phyloP scores from a whole-genome alignment of 768 basidiomycete genomes.

The Mrakia frigida region DNA sequence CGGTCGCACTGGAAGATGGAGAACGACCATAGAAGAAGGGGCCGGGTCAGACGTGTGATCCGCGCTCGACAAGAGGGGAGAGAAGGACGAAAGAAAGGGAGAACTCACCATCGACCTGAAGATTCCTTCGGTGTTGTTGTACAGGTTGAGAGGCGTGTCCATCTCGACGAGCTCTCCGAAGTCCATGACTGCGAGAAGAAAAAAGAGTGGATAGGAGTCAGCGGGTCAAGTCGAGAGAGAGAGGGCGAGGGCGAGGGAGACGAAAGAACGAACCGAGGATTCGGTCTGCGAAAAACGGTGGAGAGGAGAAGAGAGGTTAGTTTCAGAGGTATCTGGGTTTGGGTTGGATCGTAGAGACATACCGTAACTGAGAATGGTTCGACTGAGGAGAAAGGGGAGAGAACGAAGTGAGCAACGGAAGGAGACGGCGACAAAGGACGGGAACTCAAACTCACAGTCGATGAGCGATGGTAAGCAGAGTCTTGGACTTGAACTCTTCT shows the following conservation, averaged over 20 bases:
- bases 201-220: background rate
- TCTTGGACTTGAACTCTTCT: slow-evolving; percentile 75
- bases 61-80: no score
- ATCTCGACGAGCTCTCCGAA: slow-evolving; percentile 54
- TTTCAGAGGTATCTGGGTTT: no score
- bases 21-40: background rate
- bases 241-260: background rate
- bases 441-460: slow-evolving; percentile 54
- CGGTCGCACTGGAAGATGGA: background rate
- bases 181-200: slow-evolving; percentile 22
- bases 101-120: slow-evolving; percentile 63
- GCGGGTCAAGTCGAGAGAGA: background rate
- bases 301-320: background rate
- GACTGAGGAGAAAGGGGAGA: background rate
- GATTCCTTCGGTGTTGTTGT: slow-evolving; percentile 55
- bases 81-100: background rate
- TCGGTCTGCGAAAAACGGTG: background rate
- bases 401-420: background rate
- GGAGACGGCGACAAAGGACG: background rate
- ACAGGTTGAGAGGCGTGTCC: slow-evolving; percentile 68
- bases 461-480: slow-evolving; percentile 80
- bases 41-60: background rate
- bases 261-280: background rate
- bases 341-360: background rate
- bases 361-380: slow-evolving; percentile 22